A percentile compares a stretch with the other conserved stretches of the same genome.
Conservation (phyloP, 2,329 filamentous ascomycete species). For the Fusarium praegraminearum region DNA sequence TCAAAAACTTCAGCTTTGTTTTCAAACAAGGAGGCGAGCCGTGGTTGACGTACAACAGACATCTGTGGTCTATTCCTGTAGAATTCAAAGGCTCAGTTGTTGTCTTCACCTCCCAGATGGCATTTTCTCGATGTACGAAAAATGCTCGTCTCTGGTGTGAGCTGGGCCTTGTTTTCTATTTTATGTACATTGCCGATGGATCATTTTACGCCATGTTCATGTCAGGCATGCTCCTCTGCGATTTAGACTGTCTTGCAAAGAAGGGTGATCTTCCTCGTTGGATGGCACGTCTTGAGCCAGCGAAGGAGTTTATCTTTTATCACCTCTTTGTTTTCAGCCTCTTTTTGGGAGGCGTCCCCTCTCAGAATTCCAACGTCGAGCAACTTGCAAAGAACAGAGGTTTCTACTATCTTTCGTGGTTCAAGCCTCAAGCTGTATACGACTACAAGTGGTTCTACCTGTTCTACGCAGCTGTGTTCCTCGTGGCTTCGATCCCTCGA, state of each 20-base stretch:
- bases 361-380: constrained; percentile 60
- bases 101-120: constrained; percentile 68
- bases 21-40: constrained; percentile 69
- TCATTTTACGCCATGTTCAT: constrained; percentile 71
- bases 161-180: constrained; percentile 69
- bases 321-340: constrained; percentile 64
- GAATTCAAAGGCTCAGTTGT: constrained; percentile 74
- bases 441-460: constrained; percentile 77
- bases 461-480: constrained; percentile 68
- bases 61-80: constrained; percentile 73
- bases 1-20: constrained; percentile 77
- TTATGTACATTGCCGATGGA: constrained; percentile 75
- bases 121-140: constrained; percentile 66
- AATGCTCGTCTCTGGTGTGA: constrained; percentile 68
- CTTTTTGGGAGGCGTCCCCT: constrained; percentile 72
- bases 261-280: constrained; percentile 63
- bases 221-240: constrained; percentile 70
- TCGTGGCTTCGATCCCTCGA: constrained; percentile 68
- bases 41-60: constrained; percentile 65
- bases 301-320: constrained; percentile 65
- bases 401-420: constrained; percentile 69
- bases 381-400: constrained; percentile 66
- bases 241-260: constrained; percentile 68
- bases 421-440: constrained; percentile 74
- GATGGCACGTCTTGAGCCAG: constrained; percentile 59